These are phyloP conservation scores for Saccharomycopsis synnaedendra DNA, from an alignment of 805 yeast species.

Conservation along the genomic window DNA sequence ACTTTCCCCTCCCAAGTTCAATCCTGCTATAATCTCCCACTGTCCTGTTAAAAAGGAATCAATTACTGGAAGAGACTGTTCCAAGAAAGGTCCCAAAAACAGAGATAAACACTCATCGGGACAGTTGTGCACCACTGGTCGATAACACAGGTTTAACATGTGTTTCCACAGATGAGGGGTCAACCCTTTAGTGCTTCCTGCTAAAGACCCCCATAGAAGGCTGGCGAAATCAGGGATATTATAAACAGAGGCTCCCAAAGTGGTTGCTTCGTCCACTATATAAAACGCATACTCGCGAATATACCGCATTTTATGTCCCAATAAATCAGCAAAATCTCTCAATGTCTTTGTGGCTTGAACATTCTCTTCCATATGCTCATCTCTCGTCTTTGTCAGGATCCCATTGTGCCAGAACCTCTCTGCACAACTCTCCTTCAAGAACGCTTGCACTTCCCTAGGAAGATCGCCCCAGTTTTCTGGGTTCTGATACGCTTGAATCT, in stretches of 20 bases:
- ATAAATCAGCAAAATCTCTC: conserved; percentile 94
- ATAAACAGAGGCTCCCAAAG: conserved; percentile 79
- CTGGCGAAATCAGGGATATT: conserved; percentile 75
- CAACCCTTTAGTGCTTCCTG: conserved; percentile 75
- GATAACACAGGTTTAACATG: conserved; percentile 78
- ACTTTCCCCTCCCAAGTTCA: conserved; percentile 32
- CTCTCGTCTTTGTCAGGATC: conserved; percentile 85
- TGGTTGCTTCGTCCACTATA: conserved; percentile 81
- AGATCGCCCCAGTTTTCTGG: conserved; percentile 84
- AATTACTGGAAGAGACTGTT: conserved; percentile 59
- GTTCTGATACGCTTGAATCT: conserved; percentile 89
- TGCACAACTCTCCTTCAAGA: conserved; percentile 79
- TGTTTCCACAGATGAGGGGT: conserved; percentile 97
- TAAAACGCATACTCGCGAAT: conserved; percentile 92
- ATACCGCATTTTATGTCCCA: conserved; percentile 90
- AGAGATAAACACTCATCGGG: conserved; percentile 56
- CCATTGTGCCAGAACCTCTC: conserved; percentile 99
- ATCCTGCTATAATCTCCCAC: conserved; percentile 54
- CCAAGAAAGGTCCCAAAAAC: conserved; percentile 71
- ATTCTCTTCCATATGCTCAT: conserved; percentile 87
- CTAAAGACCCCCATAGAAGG: conserved; percentile 74
- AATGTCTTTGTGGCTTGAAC: conserved; percentile 89
- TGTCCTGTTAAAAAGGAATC: conserved; percentile 62
- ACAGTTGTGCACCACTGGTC: conserved; percentile 82
- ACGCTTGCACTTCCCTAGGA: conserved; percentile 83